Conservation (phyloP, 805 yeast genomes). For the Candida schatavii region DNA sequence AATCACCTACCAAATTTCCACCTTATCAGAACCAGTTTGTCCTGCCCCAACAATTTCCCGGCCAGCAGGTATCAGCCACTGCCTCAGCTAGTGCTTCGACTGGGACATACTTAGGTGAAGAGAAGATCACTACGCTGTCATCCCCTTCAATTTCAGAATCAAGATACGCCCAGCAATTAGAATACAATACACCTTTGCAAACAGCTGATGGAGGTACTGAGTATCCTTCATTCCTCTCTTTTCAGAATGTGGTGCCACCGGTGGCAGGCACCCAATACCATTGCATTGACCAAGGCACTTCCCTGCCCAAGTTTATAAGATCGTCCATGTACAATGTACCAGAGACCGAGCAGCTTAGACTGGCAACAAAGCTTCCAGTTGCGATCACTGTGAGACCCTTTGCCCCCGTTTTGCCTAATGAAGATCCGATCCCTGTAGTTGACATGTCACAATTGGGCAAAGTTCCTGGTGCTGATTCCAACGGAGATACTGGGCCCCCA, state of each 20-base stretch:
- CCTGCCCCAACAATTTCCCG: background rate
- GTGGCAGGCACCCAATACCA: conserved; percentile 68
- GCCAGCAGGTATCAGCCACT: background rate
- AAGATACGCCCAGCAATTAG: conserved; percentile 21
- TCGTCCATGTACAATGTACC: conserved; percentile 84
- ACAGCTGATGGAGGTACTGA: conserved; percentile 29
- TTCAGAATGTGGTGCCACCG: conserved; percentile 81
- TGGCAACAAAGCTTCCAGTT: conserved; percentile 72
- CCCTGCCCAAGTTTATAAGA: conserved; percentile 77
- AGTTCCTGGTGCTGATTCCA: conserved; percentile 12
- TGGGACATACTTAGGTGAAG: background rate
- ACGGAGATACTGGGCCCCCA: conserved; percentile 60
- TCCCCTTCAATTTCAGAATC: conserved; percentile 8
- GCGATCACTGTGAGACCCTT: conserved; percentile 84
- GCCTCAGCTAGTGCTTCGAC: background rate
- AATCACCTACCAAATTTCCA: background rate
- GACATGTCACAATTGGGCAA: conserved; percentile 49
- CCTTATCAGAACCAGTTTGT: too few relatives aligned
- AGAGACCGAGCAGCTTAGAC: conserved; percentile 62
- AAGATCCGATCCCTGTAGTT: conserved; percentile 64
- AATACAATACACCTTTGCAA: conserved; percentile 17
- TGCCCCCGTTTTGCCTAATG: conserved; percentile 53
- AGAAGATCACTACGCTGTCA: background rate
- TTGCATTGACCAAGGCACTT: conserved; percentile 78
- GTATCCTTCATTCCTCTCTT: conserved; percentile 58